Conservation (phyloP, 495 filamentous ascomycete genomes). For the Penicillium riverlandense region DNA sequence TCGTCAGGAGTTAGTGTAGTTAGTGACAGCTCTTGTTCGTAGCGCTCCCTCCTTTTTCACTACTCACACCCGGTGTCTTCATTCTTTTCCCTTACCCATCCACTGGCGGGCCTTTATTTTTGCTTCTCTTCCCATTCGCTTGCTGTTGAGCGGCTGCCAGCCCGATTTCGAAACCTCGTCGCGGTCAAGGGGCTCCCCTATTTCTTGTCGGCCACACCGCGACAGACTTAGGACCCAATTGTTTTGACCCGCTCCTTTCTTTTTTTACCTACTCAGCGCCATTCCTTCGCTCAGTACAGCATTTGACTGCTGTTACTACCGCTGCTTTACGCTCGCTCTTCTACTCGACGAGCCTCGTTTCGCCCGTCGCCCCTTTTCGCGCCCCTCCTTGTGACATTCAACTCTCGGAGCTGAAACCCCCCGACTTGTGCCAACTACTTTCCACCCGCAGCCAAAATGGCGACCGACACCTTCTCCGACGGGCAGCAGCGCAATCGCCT, state of each 20-base stretch:
- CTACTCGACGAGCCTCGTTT: conserved; percentile 3
- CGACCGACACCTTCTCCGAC: conserved; percentile 22
- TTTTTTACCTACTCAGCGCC: conserved; percentile 4
- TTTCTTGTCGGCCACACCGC: too few species aligned
- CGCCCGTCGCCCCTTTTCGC: conserved; percentile 15
- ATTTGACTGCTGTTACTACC: conserved; percentile 2
- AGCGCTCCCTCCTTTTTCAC: neutral
- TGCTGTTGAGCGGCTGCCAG: too few species aligned
- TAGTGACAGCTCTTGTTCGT: too few species aligned
- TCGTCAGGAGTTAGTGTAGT: too few species aligned
- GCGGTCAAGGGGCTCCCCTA: too few species aligned
- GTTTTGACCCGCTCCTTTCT: neutral
- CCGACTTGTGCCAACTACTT: conserved; percentile 2
- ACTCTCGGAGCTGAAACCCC: conserved; percentile 15
- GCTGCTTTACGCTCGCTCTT: conserved; percentile 4
- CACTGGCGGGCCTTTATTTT: too few species aligned
- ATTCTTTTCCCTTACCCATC: too few species aligned
- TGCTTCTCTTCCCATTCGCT: too few species aligned
- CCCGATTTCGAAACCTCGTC: too few species aligned
- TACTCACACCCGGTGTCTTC: too few species aligned
- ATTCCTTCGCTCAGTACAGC: conserved; percentile 1
- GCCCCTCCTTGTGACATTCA: conserved; percentile 10
- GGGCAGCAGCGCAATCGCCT: conserved; percentile 66
- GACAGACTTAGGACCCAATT: too few species aligned
- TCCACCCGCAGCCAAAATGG: conserved; percentile 19